Base-by-base conservation (phyloP, 805 yeast genomes). In the Kockiozyma suomiensis region DNA sequence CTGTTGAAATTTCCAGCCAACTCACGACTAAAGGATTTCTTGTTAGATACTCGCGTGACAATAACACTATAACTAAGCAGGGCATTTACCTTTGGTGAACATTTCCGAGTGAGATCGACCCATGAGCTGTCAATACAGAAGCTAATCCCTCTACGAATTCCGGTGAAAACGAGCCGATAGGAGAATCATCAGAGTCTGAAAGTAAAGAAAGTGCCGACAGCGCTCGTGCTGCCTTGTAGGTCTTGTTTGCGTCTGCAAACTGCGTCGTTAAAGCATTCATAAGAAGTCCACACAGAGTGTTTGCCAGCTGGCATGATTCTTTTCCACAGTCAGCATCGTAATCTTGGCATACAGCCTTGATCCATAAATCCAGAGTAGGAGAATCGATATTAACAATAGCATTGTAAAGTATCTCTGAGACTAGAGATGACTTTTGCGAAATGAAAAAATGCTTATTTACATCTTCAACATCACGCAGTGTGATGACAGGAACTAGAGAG, bases 11-110 rank as follows among this genome's bases (percentile, higher is more conserved):
- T 17, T 21, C 32, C 32, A 6, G 46, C 10, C 38, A 30, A 28
- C 13, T 38, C 50, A 35, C 54, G 58, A 42, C 54, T 45, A 23
- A 3, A 37, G 3, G 35, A 38, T 10, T 4, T n/a, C n/a, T n/a
- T n/a, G n/a, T n/a, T n/a, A n/a, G n/a, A n/a, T n/a, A n/a, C n/a
- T n/a, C n/a, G n/a, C n/a, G n/a, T n/a, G n/a, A n/a, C n/a, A n/a
- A n/a, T 41, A 41, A 2, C 17, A 37, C 12, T 1, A 25, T 4
- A 13, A 15, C n/a, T 7, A 10, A 26, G 26, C n/a, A n/a, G n/a
- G n/a, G n/a, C n/a, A 17, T 26, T 25, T 43, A 56, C 57, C 25
- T 51, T 26, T 43, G 37, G 38, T 56, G 64, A n/a, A 51, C 52
- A 32, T 58, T 55, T 33, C 50, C 21, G 3, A 35, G 19, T 12